phyloP scores from a whole-genome alignment of 768 basidiomycete genomes.

The Lactarius indigo region DNA sequence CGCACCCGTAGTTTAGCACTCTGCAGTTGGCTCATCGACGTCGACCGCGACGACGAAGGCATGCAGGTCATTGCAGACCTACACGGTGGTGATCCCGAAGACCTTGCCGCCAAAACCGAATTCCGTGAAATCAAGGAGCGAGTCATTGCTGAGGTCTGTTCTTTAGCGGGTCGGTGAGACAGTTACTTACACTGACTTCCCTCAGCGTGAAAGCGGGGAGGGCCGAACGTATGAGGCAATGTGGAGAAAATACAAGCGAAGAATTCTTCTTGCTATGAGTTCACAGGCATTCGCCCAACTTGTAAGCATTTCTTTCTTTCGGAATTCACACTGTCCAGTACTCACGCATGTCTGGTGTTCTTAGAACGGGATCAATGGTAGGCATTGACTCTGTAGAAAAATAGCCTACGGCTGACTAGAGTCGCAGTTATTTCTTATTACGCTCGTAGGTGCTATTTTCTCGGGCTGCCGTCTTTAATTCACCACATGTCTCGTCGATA shows the following conservation, averaged over 20 bases:
- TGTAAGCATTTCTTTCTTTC: constrained; percentile 55
- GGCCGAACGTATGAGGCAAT: constrained; percentile 72
- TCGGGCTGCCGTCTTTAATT: constrained; percentile 8
- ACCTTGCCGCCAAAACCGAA: constrained; percentile 72
- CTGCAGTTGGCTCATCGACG: constrained; percentile 83
- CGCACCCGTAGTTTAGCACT: neutral
- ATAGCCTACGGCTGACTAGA: constrained; percentile 3
- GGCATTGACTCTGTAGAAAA: constrained; percentile 25
- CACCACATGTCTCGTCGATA: constrained; percentile 31
- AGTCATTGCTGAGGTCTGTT: constrained; percentile 61
- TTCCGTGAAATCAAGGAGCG: constrained; percentile 86
- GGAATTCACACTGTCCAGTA: neutral
- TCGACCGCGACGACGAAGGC: constrained; percentile 77
- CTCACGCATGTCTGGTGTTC: neutral
- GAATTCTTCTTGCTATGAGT: constrained; percentile 91
- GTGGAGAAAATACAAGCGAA: constrained; percentile 84
- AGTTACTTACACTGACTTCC: neutral
- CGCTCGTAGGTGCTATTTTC: constrained; percentile 61
- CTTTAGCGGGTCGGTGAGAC: neutral
- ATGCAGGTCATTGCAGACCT: constrained; percentile 84
- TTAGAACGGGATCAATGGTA: constrained; percentile 94
- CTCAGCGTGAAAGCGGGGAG: constrained; percentile 71
- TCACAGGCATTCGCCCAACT: constrained; percentile 95
- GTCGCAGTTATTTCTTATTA: constrained; percentile 85
- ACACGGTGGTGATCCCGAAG: constrained; percentile 73